phyloP scores from a whole-genome alignment of 441 rosid genomes.

The Biscutella laevigata region DNA sequence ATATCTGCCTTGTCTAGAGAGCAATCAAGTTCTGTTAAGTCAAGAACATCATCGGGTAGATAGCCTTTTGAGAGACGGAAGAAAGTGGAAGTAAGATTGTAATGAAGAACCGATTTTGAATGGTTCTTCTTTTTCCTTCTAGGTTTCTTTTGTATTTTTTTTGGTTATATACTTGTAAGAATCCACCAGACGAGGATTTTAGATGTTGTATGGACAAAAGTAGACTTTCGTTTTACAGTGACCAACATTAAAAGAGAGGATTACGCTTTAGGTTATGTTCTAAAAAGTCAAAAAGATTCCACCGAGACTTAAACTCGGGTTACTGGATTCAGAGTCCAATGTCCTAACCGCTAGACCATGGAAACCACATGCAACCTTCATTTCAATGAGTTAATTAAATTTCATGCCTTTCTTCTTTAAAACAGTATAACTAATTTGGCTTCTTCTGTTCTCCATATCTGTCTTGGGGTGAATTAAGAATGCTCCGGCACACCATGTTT shows the following conservation, averaged over 20 bases:
- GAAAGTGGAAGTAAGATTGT: constrained; percentile 21
- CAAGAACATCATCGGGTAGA: constrained; percentile 51
- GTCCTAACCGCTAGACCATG: constrained; percentile 36
- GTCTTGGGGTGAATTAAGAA: not conserved
- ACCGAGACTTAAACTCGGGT: constrained; percentile 38
- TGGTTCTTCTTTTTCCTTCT: constrained; percentile 12
- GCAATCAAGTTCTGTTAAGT: constrained; percentile 36
- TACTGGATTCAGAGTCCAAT: constrained; percentile 37
- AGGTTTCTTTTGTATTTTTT: constrained; percentile 6
- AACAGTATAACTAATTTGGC: too few relatives aligned
- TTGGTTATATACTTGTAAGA: constrained; percentile 24
- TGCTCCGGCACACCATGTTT: constrained; percentile 33
- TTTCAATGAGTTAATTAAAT: too few relatives aligned
- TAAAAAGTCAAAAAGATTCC: too few relatives aligned
- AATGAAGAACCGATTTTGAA: constrained; percentile 34
- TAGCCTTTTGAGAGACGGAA: constrained; percentile 23
- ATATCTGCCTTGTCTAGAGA: constrained; percentile 51
- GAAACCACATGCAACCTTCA: too few relatives aligned
- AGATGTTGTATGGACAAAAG: constrained; percentile 15
- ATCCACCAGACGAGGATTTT: constrained; percentile 25
- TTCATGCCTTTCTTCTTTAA: too few relatives aligned
- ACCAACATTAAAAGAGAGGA: not conserved
- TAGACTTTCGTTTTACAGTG: constrained; percentile 13
- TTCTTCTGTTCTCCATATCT: not conserved
- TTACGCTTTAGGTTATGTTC: too few relatives aligned